A percentile compares a stretch with the other conserved stretches of the same genome.
phyloP scores from a whole-genome alignment of 1,139 yeast species.

The Blastobotrys arbuscula region DNA sequence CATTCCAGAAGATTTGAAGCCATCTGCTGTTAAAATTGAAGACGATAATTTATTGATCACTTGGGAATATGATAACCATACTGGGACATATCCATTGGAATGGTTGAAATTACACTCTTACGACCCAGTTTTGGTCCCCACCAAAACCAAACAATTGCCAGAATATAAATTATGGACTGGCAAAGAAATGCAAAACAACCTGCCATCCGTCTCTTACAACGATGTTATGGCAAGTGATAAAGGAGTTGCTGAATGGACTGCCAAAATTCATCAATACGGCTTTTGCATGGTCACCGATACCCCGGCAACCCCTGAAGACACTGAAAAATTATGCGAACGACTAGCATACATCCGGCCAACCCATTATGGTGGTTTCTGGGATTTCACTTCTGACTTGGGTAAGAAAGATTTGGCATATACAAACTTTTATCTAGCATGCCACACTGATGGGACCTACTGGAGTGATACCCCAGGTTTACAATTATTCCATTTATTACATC shows the following conservation, averaged over 20 bases:
- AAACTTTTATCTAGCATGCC: constrained; percentile 58
- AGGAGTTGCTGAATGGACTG: constrained; percentile 55
- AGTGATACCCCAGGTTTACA: constrained; percentile 72
- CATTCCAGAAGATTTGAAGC: constrained; percentile 45
- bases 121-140: constrained; percentile 44
- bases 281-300: constrained; percentile 60
- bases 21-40: constrained; percentile 27
- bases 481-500: constrained; percentile 60
- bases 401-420: constrained; percentile 75
- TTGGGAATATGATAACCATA: constrained; percentile 50
- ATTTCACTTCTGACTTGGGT: constrained; percentile 65
- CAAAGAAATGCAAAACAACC: constrained; percentile 37
- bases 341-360: constrained; percentile 64
- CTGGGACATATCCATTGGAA: constrained; percentile 41
- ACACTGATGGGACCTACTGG: constrained; percentile 80
- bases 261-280: constrained; percentile 54
- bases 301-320: constrained; percentile 58
- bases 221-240: constrained; percentile 43
- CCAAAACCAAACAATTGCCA: constrained; percentile 29
- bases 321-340: constrained; percentile 54
- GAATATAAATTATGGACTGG: constrained; percentile 45
- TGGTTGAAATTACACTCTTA: constrained; percentile 62
- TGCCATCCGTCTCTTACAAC: constrained; percentile 51
- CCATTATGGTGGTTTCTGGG: constrained; percentile 81
- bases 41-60: constrained; percentile 16